Evolutionary conservation across 2,329 filamentous ascomycete species (phyloP).

Genomic region (Cercospora beticola): DNA sequence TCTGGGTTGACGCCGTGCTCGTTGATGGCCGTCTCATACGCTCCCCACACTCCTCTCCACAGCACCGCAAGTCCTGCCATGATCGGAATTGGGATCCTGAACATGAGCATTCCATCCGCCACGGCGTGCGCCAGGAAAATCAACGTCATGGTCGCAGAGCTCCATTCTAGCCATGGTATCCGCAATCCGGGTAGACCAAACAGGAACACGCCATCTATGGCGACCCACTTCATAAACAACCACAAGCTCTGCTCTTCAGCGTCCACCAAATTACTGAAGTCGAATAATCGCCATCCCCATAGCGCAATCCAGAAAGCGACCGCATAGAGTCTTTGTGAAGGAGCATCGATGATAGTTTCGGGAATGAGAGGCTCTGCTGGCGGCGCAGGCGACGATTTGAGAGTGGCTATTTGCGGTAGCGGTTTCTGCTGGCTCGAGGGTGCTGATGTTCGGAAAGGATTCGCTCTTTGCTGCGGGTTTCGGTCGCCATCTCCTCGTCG

Average conservation of each 20-base stretch:
- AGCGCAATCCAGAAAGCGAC: constrained; percentile 74
- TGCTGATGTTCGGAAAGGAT: constrained; percentile 20
- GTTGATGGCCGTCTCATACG: constrained; percentile 84
- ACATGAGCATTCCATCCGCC: constrained; percentile 86
- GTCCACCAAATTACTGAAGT: constrained; percentile 75
- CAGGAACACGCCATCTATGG: constrained; percentile 80
- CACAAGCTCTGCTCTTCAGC: constrained; percentile 84
- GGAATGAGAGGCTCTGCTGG: constrained; percentile 69
- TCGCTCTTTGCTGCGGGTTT: constrained; percentile 10
- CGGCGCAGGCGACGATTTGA: constrained; percentile 21
- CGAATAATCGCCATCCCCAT: constrained; percentile 80
- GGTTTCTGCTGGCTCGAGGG: constrained; percentile 34
- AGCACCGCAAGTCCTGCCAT: constrained; percentile 70
- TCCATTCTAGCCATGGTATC: constrained; percentile 96
- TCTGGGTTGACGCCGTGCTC: constrained; percentile 88
- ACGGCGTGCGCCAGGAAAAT: constrained; percentile 71
- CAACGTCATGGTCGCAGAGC: constrained; percentile 68
- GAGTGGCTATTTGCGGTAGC: constrained; percentile 27
- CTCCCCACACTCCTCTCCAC: constrained; percentile 79
- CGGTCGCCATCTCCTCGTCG: constrained; percentile 11
- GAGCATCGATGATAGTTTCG: constrained; percentile 77
- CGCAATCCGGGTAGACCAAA: constrained; percentile 82
- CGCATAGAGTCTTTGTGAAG: constrained; percentile 85
- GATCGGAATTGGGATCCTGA: constrained; percentile 77
- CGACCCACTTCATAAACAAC: constrained; percentile 91